Evolutionary conservation across 2,329 filamentous ascomycete genomes (phyloP), one percentile per base, ranked within the genome.

Genomic region (Hymenoscyphus occultus): DNA sequence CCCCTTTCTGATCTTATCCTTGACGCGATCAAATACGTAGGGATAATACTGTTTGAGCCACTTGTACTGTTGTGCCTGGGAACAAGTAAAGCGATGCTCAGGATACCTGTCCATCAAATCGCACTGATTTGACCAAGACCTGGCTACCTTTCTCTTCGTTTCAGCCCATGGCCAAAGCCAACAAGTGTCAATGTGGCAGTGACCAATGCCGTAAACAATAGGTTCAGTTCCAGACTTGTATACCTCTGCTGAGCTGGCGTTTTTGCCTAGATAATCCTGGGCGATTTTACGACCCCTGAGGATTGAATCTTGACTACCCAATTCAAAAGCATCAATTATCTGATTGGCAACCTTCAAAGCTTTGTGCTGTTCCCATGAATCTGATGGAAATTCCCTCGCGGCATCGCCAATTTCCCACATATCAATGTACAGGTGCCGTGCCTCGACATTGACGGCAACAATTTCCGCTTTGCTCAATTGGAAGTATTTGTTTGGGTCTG

Each of bases 91-190:
- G 58, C 92, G 88, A 73, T 96, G 89, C 79, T 99, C 95, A 0
- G 93, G 92, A 70, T 98, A 99, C 40, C 91, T 86, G 67, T 99
- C 95, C 84, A 99, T 92, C 72, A 99, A 81, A 74, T 97, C 90
- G 77, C 93, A 97, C 77, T 99, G 95, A 76, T 92, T 98, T 1
- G 92, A 94, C 95, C 95, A 99, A 10, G 93, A 97, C 57, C 95
- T 87, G 22, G 90, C 93, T 39, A 98, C 90, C 81, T 99, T 99
- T 74, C 95, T 90, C 80, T 96, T 97, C 0, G 95, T 98, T 81
- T 99, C 95, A 10, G 90, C 95, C 86, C 93, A 99, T 0, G 95
- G 95, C 95, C 95, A 99, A 42, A 99, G 83, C 95, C 95, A 99
- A 78, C 94, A 97, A 35, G 90, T 96, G 78, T 98, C 95, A 71